These are phyloP conservation scores for Rhipidocladum racemiflorum DNA, from an alignment of 176 grass and related monocot species.

Conservation along the genomic window DNA sequence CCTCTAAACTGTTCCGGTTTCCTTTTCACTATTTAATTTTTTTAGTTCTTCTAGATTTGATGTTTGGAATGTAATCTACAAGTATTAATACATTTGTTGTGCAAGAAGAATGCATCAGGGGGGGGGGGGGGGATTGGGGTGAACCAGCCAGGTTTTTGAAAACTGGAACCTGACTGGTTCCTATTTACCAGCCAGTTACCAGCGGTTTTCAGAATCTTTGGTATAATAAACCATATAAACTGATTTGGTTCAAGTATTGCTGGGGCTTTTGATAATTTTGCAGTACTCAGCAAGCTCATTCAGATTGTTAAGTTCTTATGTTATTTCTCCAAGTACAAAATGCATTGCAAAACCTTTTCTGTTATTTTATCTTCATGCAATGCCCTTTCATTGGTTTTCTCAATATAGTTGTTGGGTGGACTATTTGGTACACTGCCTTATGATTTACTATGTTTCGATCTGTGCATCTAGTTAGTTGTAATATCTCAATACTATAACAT, in stretches of 20 bases:
- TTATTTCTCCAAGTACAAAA: not conserved
- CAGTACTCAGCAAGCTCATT: not conserved
- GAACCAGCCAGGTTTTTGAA: not conserved
- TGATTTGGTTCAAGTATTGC: conserved; percentile 1
- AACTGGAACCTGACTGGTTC: not conserved
- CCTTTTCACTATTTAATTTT: not conserved
- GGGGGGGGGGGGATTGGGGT: not conserved
- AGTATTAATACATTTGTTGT: not conserved
- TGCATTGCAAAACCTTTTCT: not conserved
- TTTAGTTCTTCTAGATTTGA: not conserved
- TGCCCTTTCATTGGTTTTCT: conserved; percentile 22
- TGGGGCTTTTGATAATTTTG: conserved; percentile 2
- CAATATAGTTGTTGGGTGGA: conserved; percentile 16
- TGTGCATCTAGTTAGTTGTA: not conserved
- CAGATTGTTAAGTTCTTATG: not conserved
- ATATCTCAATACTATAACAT: conserved; percentile 10
- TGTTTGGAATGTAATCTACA: not conserved
- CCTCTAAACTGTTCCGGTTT: not conserved
- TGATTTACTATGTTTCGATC: conserved; percentile 14
- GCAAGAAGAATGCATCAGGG: not conserved
- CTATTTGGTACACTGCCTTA: conserved; percentile 3
- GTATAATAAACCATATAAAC: not conserved
- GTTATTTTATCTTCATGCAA: not conserved
- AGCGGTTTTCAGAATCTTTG: not conserved
- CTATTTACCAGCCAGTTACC: not conserved